phyloP scores from a whole-genome alignment of 2,329 filamentous ascomycete genomes.

The Fragosphaeria purpurea region DNA sequence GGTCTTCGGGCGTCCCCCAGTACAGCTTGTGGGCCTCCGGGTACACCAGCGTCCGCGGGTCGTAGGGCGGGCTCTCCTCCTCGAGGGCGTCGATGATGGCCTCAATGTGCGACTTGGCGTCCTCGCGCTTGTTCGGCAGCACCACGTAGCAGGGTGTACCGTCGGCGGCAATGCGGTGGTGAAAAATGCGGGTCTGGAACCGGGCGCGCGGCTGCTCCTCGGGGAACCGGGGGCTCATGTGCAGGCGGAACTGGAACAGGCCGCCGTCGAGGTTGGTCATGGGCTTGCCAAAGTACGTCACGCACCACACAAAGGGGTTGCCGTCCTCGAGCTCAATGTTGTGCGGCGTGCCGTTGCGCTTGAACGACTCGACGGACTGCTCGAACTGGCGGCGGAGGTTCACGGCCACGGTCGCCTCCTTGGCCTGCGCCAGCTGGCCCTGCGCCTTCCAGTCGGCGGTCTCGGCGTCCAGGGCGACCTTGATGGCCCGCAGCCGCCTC shows the following conservation, averaged over 20 bases:
- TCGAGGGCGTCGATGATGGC: slow-evolving; percentile 75
- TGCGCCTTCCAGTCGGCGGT: slow-evolving; percentile 59
- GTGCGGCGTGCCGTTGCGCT: slow-evolving; percentile 59
- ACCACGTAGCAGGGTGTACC: slow-evolving; percentile 78
- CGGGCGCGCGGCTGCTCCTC: slow-evolving; percentile 77
- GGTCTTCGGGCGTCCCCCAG: slow-evolving; percentile 72
- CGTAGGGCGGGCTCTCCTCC: slow-evolving; percentile 78
- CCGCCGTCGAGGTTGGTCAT: slow-evolving; percentile 93
- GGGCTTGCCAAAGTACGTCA: slow-evolving; percentile 83
- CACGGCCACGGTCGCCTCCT: slow-evolving; percentile 65
- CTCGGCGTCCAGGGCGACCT: slow-evolving; percentile 61
- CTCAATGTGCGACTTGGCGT: slow-evolving; percentile 73
- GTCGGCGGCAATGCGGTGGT: slow-evolving; percentile 72
- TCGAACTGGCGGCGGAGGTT: slow-evolving; percentile 79
- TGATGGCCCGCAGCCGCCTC: slow-evolving; percentile 57
- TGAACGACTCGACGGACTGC: slow-evolving; percentile 68
- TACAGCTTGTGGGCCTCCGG: slow-evolving; percentile 76
- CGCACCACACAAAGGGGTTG: slow-evolving; percentile 81
- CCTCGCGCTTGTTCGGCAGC: slow-evolving; percentile 51
- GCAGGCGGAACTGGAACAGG: slow-evolving; percentile 70
- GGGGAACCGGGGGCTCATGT: slow-evolving; percentile 76
- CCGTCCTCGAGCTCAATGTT: slow-evolving; percentile 65
- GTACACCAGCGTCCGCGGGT: slow-evolving; percentile 79
- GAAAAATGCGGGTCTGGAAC: slow-evolving; percentile 74
- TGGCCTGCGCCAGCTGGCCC: slow-evolving; percentile 51